Evolutionary conservation across 306 rosid species (phyloP).

Genomic region (Acacia acuminata): DNA sequence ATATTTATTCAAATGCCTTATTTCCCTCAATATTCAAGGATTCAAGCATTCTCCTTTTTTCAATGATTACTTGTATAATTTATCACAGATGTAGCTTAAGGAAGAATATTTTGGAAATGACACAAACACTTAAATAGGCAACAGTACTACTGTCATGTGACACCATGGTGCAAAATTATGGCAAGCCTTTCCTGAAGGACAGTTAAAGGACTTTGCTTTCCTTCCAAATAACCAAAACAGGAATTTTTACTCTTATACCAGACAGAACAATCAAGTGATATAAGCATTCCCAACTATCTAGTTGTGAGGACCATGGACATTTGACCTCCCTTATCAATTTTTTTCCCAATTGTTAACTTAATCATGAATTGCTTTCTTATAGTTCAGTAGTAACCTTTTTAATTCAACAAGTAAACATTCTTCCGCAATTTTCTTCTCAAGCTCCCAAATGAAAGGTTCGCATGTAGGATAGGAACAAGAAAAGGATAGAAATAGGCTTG

Average conservation of each 20-base stretch:
- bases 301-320: slow-evolving; percentile 8
- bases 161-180: neutral
- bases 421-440: slow-evolving; percentile 3
- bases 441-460: slow-evolving; percentile 12
- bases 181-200: neutral
- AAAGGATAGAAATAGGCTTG: neutral
- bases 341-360: neutral
- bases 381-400: neutral
- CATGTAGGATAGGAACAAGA: neutral
- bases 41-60: neutral
- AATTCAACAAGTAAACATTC: slow-evolving; percentile 14
- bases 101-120: neutral
- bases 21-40: neutral
- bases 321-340: neutral
- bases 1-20: neutral
- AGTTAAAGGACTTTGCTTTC: neutral
- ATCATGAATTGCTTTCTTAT: neutral
- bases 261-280: neutral
- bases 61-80: neutral
- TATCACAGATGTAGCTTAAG: neutral
- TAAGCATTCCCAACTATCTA: neutral
- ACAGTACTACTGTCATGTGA: neutral
- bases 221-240: neutral
- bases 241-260: neutral
- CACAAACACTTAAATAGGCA: neutral